These are phyloP conservation scores for apple (Malus domestica) DNA, from an alignment of 306 rosid species.

Conservation along the genomic window DNA sequence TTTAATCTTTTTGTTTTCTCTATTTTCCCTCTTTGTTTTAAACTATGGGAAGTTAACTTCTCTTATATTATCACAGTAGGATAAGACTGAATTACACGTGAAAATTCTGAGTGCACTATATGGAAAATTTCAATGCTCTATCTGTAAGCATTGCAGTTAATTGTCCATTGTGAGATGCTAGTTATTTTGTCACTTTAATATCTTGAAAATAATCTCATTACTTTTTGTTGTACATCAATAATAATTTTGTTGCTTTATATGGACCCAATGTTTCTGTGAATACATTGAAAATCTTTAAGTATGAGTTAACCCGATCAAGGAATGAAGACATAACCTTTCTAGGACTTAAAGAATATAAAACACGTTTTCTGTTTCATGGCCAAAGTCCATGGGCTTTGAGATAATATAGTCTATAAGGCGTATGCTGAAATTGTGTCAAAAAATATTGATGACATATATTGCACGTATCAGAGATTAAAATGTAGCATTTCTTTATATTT, in stretches of 20 bases:
- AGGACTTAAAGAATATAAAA: neutral
- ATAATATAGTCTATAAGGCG: no score
- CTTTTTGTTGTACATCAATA: neutral
- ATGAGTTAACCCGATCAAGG: neutral
- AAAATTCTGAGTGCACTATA: neutral
- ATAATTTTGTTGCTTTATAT: neutral
- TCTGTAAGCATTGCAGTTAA: neutral
- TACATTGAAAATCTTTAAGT: neutral
- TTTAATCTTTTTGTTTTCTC: neutral
- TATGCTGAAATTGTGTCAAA: no score
- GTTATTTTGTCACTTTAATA: neutral
- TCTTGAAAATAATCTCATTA: neutral
- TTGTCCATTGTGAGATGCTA: neutral
- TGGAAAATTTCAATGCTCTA: neutral
- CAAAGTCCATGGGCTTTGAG: neutral
- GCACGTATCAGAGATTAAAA: neutral
- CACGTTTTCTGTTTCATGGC: neutral
- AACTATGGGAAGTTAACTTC: neutral
- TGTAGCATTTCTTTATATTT: neutral
- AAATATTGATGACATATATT: no score
- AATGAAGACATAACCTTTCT: neutral
- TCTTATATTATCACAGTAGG: neutral
- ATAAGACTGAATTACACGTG: neutral
- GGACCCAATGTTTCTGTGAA: neutral
- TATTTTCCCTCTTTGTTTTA: neutral